Evolutionary conservation across 805 yeast species (phyloP).

Genomic region (Saturnispora dispora): DNA sequence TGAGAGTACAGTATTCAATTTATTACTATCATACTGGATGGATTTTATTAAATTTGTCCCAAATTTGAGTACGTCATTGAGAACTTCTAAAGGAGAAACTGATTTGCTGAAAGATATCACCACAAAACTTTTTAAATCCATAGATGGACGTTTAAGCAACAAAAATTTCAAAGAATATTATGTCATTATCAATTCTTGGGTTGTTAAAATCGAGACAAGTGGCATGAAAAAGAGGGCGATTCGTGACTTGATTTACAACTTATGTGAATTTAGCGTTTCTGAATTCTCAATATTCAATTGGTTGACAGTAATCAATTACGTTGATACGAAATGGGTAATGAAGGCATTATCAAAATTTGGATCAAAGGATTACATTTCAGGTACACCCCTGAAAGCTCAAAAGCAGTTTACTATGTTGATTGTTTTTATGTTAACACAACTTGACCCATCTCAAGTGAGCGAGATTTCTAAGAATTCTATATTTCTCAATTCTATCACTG

Average conservation of each 20-base stretch:
- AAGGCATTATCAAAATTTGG: constrained; percentile 17
- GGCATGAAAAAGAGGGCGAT: background rate
- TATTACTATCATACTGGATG: constrained; percentile 4
- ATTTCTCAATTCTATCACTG: constrained; percentile 45
- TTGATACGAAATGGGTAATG: background rate
- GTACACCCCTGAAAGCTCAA: constrained; percentile 36
- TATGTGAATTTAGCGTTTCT: constrained; percentile 5
- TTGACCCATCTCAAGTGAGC: constrained; percentile 18
- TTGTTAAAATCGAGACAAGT: background rate
- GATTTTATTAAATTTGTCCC: background rate
- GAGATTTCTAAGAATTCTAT: constrained; percentile 28
- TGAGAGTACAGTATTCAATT: background rate
- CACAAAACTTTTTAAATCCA: background rate
- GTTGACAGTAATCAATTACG: background rate
- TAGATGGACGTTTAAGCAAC: background rate
- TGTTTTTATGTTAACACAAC: constrained; percentile 27
- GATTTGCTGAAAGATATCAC: background rate
- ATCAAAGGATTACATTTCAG: constrained; percentile 17
- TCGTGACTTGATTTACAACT: background rate
- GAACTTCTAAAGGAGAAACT: background rate
- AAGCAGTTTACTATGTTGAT: constrained; percentile 40
- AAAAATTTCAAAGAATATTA: background rate
- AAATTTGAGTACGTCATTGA: background rate
- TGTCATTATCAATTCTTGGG: background rate
- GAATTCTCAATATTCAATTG: constrained; percentile 3